Evolutionary conservation across 2,329 filamentous ascomycete species (phyloP).

Genomic region (Verticillium longisporum): DNA sequence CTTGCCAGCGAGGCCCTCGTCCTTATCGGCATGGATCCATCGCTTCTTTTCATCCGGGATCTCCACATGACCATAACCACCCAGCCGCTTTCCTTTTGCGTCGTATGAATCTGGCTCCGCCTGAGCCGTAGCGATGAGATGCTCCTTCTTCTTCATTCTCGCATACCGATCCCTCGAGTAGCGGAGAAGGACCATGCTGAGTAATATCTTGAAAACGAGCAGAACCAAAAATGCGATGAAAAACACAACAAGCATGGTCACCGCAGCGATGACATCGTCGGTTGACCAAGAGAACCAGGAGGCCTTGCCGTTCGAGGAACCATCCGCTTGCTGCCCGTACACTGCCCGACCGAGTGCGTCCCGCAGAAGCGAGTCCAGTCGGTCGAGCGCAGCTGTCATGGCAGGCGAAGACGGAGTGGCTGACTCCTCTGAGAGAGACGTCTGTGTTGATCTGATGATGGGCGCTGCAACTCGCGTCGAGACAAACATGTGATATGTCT

Average conservation of each 20-base stretch:
- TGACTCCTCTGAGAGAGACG: slow-evolving; percentile 58
- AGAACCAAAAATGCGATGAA: slow-evolving; percentile 79
- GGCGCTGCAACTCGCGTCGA: slow-evolving; percentile 78
- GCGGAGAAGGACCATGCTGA: slow-evolving; percentile 80
- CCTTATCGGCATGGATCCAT: slow-evolving; percentile 83
- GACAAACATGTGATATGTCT: slow-evolving; percentile 98
- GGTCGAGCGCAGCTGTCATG: slow-evolving; percentile 69
- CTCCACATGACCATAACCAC: slow-evolving; percentile 80
- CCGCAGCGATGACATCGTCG: slow-evolving; percentile 66
- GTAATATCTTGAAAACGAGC: slow-evolving; percentile 73
- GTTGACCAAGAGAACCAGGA: slow-evolving; percentile 52
- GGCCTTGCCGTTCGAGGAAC: slow-evolving; percentile 22
- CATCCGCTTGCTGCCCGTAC: slow-evolving; percentile 49
- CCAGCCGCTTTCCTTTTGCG: slow-evolving; percentile 67
- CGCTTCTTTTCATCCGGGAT: slow-evolving; percentile 79
- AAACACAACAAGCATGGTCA: slow-evolving; percentile 83
- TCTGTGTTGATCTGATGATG: slow-evolving; percentile 56
- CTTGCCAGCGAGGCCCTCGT: slow-evolving; percentile 55
- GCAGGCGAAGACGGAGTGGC: slow-evolving; percentile 61
- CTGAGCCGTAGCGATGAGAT: slow-evolving; percentile 36
- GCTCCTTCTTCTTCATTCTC: slow-evolving; percentile 68
- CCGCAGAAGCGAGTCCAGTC: slow-evolving; percentile 71
- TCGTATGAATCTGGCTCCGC: slow-evolving; percentile 51
- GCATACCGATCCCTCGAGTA: slow-evolving; percentile 75
- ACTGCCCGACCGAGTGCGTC: slow-evolving; percentile 70